Percentiles rank a stretch among this genome's conserved stretches.
These are phyloP conservation scores for Fusarium keratoplasticum DNA, from an alignment of 2,329 filamentous ascomycete species.

Conservation along the genomic window DNA sequence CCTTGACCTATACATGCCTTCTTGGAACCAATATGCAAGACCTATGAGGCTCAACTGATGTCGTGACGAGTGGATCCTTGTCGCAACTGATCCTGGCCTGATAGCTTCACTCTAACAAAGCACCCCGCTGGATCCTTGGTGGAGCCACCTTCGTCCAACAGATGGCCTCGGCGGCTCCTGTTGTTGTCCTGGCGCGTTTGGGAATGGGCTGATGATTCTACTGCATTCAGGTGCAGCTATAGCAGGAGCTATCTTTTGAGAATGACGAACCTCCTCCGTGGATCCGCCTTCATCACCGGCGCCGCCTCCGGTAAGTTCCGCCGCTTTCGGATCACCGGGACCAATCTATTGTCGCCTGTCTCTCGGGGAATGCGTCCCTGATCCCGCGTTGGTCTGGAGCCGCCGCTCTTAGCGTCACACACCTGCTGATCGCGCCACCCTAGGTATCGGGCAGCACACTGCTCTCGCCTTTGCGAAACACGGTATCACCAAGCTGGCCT, in stretches of 20 bases:
- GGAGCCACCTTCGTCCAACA: conserved; percentile 22
- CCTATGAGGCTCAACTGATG: conserved; percentile 34
- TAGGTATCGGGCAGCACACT: conserved; percentile 62
- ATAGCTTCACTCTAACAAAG: conserved; percentile 31
- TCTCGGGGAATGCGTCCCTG: not conserved
- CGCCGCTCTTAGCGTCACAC: not conserved
- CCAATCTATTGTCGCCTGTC: not conserved
- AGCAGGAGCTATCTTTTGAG: not conserved
- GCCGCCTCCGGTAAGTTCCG: conserved; percentile 56
- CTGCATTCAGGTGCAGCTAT: not conserved
- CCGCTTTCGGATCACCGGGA: conserved; percentile 1
- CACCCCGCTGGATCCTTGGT: conserved; percentile 16
- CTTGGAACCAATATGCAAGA: not conserved
- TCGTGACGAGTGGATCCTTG: conserved; percentile 34
- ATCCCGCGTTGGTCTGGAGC: not conserved
- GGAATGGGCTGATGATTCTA: conserved; percentile 16
- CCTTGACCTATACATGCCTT: not conserved
- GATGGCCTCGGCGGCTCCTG: conserved; percentile 5
- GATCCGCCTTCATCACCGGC: conserved; percentile 61
- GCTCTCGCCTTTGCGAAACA: conserved; percentile 60
- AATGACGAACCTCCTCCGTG: conserved; percentile 56
- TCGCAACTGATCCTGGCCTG: conserved; percentile 25
- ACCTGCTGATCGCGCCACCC: conserved; percentile 6
- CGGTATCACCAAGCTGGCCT: conserved; percentile 59
- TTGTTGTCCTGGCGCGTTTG: conserved; percentile 8